Evolutionary conservation across 2,329 filamentous ascomycete genomes (phyloP), one percentile per base, ranked within the genome.

Genomic region (Teratosphaeria epicoccoides): DNA sequence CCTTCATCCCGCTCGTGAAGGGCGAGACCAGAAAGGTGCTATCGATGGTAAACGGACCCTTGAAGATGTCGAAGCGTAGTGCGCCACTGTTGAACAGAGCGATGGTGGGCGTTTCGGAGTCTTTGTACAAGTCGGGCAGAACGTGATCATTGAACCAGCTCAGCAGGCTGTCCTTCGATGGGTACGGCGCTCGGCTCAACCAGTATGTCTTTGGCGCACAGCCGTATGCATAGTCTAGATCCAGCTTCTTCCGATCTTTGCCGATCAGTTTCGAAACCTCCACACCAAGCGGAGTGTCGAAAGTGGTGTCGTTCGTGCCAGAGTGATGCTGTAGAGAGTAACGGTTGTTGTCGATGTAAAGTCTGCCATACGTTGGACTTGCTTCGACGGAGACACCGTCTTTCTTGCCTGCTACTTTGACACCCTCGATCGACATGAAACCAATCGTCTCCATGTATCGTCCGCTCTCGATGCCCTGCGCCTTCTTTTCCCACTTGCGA

Each of bases 371-470:
- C 1, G 74, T 77, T 43, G 82, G 71, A 4, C 63, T 64, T 0
- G 67, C 5, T 69, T 66, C 57, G 0, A 70, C 52, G 49, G 57
- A 59, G 6, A 50, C 57, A 53, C 57, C 55, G 26, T 60, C 57
- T 55, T 65, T 65, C 20, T 61, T 69, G 5, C 65, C 66, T 23
- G 68, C 68, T 1, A 71, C 73, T 7, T 70, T 70, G 20, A 84
- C 64, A 1, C 88, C 88, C 52, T 84, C 78, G 45, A 96, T 82
- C 0, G 89, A 95, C 79, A 93, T 82, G 78, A 93, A 97, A 1
- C 91, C 91, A 47, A 97, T 84, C 0, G 91, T 96, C 72, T 97
- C 91, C 75, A 96, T 85, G 68, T 96, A 97, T 0, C 91, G 80
- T 3, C 91, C 91, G 60, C 87, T 93, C 40, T 89, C 89, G 4